Base-by-base conservation (phyloP, 2,329 filamentous ascomycete species). In the Verticillium dahliae region DNA sequence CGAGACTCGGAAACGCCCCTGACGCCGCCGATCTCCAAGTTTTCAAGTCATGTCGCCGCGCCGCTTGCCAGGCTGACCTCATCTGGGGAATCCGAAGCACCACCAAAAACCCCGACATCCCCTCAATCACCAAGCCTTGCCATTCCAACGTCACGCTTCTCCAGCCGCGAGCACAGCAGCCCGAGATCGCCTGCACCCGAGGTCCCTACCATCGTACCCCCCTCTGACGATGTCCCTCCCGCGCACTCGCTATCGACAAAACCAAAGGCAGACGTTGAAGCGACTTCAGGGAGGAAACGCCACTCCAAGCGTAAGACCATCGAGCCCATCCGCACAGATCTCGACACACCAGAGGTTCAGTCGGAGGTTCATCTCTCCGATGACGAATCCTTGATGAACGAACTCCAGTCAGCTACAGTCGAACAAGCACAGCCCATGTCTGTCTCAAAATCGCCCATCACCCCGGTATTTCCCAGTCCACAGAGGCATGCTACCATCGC, bases 321-420 rank as follows among this genome's bases (percentile, higher is more conserved):
- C 22, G 83, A 87, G 34, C 84, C 85, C 18, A 88, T 90, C 59
- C 76, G 75, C 41, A 86, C 83, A 2, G 76, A 81, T 63, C 62
- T 82, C 15, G 71, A 75, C 13, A 60, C 66, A 22, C 65, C 70
- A 14, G 72, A 73, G 33, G 72, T 70, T 60, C 69, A 67, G 41
- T 71, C 78, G 1, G 77, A 79, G 50, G 69, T 81, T 52, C 83
- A 83, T 70, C 76, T 85, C 50, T 82, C 76, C 33, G 88, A 90
- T n/a, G 90, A 94, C 72, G 91, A 95, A 70, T 89, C 86, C 15
- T 84, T 93, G 65, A 90, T 96, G 84, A 90, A 96, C 62, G 92
- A 96, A 75, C 77, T 96, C 61, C 90, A 91, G 68, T 90, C 86
- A 61, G 92, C 92, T 34, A 92, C 89, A 2, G 78, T 96, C 18